These are phyloP conservation scores for Linaria vulgaris DNA, from an alignment of 257 asterid species.

Conservation along the genomic window DNA sequence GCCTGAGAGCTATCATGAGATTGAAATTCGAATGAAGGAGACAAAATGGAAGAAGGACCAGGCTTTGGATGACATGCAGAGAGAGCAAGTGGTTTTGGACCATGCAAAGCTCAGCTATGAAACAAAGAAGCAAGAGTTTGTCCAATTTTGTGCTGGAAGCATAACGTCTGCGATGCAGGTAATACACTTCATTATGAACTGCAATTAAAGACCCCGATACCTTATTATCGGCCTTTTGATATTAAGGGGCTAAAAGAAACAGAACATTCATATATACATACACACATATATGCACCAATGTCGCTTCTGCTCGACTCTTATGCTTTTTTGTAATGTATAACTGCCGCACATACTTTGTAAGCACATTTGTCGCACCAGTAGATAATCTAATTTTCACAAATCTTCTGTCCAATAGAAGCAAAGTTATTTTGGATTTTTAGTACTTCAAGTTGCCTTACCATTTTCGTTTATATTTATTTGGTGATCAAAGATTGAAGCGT, in stretches of 20 bases:
- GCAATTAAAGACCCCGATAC: conserved; percentile 9
- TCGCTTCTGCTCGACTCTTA: neutral
- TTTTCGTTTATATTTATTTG: too few species aligned
- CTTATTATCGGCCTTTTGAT: conserved; percentile 11
- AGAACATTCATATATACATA: neutral
- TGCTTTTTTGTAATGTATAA: neutral
- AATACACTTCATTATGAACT: conserved; percentile 22
- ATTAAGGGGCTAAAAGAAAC: conserved; percentile 5
- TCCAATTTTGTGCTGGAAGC: conserved; percentile 51
- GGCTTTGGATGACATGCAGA: conserved; percentile 54
- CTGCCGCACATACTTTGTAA: too few species aligned
- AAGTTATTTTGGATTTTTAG: too few species aligned
- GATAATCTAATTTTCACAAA: too few species aligned
- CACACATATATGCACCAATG: too few species aligned
- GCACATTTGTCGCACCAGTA: too few species aligned
- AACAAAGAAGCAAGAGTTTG: conserved; percentile 60
- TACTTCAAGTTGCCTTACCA: too few species aligned
- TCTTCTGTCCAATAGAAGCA: too few species aligned
- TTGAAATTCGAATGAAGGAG: conserved; percentile 56
- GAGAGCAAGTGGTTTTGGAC: conserved; percentile 58
- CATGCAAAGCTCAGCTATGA: conserved; percentile 53
- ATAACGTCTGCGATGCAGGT: conserved; percentile 60
- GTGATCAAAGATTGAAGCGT: too few species aligned
- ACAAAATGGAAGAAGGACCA: conserved; percentile 66
- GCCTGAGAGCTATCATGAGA: conserved; percentile 42